Conservation (phyloP, 2,329 filamentous ascomycete genomes). For the Fusarium mundagurra region DNA sequence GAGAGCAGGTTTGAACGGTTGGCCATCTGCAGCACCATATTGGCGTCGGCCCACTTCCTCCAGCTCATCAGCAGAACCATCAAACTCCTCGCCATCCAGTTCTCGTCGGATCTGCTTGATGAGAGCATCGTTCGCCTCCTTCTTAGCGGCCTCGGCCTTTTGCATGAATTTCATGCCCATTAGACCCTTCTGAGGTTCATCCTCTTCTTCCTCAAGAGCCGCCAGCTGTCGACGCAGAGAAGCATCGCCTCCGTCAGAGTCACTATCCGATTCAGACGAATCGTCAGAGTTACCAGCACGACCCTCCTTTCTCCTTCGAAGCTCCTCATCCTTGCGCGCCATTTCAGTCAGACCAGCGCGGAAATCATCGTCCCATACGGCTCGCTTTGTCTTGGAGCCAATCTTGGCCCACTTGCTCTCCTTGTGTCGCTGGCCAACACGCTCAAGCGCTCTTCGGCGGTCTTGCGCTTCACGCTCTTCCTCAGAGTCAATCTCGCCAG, state of each 20-base stretch:
- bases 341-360: constrained; percentile 81
- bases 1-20: constrained; percentile 45
- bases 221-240: constrained; percentile 59
- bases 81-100: constrained; percentile 69
- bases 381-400: constrained; percentile 79
- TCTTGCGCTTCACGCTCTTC: constrained; percentile 73
- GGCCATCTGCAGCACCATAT: constrained; percentile 64
- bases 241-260: constrained; percentile 67
- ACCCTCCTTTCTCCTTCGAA: constrained; percentile 82
- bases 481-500: constrained; percentile 70
- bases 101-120: constrained; percentile 75
- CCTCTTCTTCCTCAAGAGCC: constrained; percentile 57
- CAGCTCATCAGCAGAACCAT: constrained; percentile 61
- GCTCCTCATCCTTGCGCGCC: constrained; percentile 83
- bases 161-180: constrained; percentile 95
- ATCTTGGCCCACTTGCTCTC: constrained; percentile 95
- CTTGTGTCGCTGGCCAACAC: constrained; percentile 85
- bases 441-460: constrained; percentile 80
- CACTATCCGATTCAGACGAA: constrained; percentile 62
- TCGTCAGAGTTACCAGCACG: constrained; percentile 62
- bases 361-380: constrained; percentile 90
- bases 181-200: constrained; percentile 71
- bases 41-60: constrained; percentile 74
- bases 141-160: constrained; percentile 81
- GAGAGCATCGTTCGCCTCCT: constrained; percentile 82